Percentiles rank a stretch among this genome's conserved stretches.
These are phyloP conservation scores for Apophysomyces ossiformis DNA, from an alignment of 371 early-diverging fungal genomes.

Conservation along the genomic window DNA sequence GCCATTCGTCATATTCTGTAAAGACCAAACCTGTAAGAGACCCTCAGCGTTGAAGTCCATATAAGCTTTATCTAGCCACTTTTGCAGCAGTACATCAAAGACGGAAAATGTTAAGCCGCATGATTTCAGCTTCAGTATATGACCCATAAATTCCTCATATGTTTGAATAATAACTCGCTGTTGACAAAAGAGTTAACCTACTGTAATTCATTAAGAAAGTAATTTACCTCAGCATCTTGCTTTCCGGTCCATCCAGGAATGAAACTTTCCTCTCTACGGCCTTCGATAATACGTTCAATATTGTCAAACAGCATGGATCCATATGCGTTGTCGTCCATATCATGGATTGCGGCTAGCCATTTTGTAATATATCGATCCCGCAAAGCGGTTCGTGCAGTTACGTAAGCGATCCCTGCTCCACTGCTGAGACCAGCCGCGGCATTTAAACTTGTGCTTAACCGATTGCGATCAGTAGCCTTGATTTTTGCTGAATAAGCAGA, in stretches of 20 bases:
- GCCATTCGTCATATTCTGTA: not conserved
- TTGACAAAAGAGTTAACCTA: not conserved
- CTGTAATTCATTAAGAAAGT: not conserved
- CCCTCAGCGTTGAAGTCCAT: conserved; percentile 33
- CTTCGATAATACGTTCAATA: conserved; percentile 42
- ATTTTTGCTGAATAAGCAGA: conserved; percentile 20
- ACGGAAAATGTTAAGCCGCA: conserved; percentile 45
- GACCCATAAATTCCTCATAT: conserved; percentile 45
- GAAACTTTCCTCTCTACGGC: conserved; percentile 30
- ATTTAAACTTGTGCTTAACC: conserved; percentile 31
- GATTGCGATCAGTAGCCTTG: conserved; percentile 28
- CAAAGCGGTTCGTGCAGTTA: conserved; percentile 44
- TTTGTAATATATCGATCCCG: conserved; percentile 42
- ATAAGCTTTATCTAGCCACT: conserved; percentile 46
- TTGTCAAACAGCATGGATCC: conserved; percentile 34
- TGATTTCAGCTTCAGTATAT: conserved; percentile 47
- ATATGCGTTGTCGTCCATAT: conserved; percentile 40
- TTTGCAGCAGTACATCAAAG: conserved; percentile 43
- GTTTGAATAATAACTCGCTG: conserved; percentile 38
- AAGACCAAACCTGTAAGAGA: conserved; percentile 31
- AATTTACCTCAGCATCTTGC: conserved; percentile 31
- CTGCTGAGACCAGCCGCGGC: conserved; percentile 36
- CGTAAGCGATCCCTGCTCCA: conserved; percentile 52
- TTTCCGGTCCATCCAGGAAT: conserved; percentile 32
- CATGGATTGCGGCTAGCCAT: conserved; percentile 48